Evolutionary conservation across 495 filamentous ascomycete genomes (phyloP), one percentile per base, ranked within the genome.

Genomic region (Chaetomium cochliodes): DNA sequence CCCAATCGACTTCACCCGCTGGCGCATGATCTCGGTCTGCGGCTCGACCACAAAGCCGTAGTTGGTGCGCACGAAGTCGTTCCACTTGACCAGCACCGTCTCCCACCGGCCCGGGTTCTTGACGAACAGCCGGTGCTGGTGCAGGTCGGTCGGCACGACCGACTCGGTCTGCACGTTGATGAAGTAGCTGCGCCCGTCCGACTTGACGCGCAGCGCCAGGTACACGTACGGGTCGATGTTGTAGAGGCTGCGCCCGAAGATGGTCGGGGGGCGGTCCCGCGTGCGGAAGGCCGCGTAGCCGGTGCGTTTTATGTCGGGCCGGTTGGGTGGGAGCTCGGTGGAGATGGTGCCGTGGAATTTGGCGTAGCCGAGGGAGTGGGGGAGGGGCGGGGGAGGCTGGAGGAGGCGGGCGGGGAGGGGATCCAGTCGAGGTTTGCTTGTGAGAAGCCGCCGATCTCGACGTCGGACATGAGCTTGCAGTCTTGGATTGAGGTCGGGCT

Each of bases 161-260:
- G 89, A 89, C 65, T 98, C 94, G 12, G 92, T 97, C 80, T 97
- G 96, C 44, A 98, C 79, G 75, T 98, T 98, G 56, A 98, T 87
- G 57, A 94, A 92, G 77, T 98, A 98, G 67, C 90, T 88, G 11
- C 93, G 80, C 15, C 93, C 93, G 76, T 98, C 96, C 26, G 89
- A 91, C 74, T 91, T 93, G 67, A 98, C 81, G n/a, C 92, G 88
- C 71, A 98, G 74, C 0, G 91, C 96, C 9, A 98, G 85, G 76
- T 92, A 98, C 7, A 82, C 74, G 76, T 96, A 97, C 2, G 88
- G 88, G 64, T 97, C 92, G 58, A 96, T 87, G 72, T 98, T 87
- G 91, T 91, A 96, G 44, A 90, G 80, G 22, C 86, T 79, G 56
- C 85, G 88, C 15, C 94, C 94, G 73, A 97, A 97, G 7, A 97